A percentile compares a stretch with the other conserved stretches of the same genome.
Conservation (phyloP, 331 rosid species). For the Acacia pycnantha region DNA sequence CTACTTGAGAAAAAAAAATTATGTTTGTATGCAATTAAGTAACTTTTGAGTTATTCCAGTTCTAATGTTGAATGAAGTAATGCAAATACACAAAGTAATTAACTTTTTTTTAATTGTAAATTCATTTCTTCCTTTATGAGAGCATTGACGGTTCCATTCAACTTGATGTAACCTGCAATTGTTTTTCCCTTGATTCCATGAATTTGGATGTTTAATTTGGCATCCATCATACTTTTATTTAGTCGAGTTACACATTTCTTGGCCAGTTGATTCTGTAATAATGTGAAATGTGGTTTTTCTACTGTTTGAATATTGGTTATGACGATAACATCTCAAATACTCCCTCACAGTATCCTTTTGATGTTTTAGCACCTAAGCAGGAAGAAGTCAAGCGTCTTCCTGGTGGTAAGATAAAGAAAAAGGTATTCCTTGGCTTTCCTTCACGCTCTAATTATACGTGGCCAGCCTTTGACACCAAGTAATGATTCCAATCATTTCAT, state of each 20-base stretch:
- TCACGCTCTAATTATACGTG: not conserved
- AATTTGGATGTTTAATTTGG: slow-evolving; percentile 9
- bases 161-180: not conserved
- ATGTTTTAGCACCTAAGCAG: slow-evolving; percentile 62
- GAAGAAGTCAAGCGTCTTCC: slow-evolving; percentile 98
- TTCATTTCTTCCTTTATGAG: not conserved
- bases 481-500: slow-evolving; percentile 12
- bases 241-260: not conserved
- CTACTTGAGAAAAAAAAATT: not conserved
- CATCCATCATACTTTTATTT: not conserved
- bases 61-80: not conserved
- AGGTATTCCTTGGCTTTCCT: slow-evolving; percentile 42
- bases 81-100: not conserved
- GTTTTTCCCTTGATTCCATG: not conserved
- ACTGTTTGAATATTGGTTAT: slow-evolving; percentile 18
- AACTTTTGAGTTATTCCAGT: not conserved
- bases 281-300: not conserved
- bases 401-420: slow-evolving; percentile 98
- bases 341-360: slow-evolving; percentile 20
- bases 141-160: not conserved
- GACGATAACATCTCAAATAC: not conserved
- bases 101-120: not conserved
- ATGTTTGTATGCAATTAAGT: not conserved
- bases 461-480: not conserved
- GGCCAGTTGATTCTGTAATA: slow-evolving; percentile 16